Percentiles rank a stretch among this genome's conserved stretches.
phyloP scores from a whole-genome alignment of 345 rosid species.

The Hypericum perforatum region DNA sequence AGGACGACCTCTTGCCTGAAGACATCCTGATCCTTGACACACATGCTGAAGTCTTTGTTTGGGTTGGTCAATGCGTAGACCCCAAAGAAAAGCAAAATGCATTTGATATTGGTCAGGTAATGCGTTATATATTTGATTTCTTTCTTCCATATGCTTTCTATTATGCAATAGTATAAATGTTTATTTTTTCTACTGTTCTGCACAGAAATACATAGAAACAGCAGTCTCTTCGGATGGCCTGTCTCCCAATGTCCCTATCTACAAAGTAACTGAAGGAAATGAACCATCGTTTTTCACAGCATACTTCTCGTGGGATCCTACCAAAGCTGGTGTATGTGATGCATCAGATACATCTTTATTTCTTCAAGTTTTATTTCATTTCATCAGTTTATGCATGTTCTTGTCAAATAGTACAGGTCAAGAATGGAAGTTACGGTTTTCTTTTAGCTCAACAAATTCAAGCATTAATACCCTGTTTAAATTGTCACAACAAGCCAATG shows the following conservation, averaged over 20 bases:
- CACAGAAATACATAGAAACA: slow-evolving; percentile 72
- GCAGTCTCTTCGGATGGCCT: slow-evolving; percentile 83
- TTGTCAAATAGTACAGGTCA: too few relatives aligned
- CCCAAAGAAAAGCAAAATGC: slow-evolving; percentile 79
- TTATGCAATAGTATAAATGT: background rate
- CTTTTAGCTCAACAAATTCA: too few relatives aligned
- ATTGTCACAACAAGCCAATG: too few relatives aligned
- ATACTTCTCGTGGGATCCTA: slow-evolving; percentile 79
- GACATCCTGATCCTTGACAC: slow-evolving; percentile 89
- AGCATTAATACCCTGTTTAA: too few relatives aligned
- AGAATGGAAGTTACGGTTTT: too few relatives aligned
- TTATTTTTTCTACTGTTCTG: slow-evolving; percentile 13
- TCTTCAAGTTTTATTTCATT: slow-evolving; percentile 1
- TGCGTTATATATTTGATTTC: background rate
- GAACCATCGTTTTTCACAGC: slow-evolving; percentile 92
- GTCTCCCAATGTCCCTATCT: slow-evolving; percentile 73
- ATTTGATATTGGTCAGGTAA: slow-evolving; percentile 90
- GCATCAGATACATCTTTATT: background rate
- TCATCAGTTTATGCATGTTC: background rate
- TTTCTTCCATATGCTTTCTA: background rate
- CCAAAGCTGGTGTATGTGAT: slow-evolving; percentile 64
- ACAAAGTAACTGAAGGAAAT: slow-evolving; percentile 88
- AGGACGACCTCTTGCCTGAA: slow-evolving; percentile 93
- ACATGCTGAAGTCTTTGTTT: slow-evolving; percentile 90
- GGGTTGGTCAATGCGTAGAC: slow-evolving; percentile 91